Evolutionary conservation across 441 rosid species (phyloP).

Genomic region (Corymbia citriodora): DNA sequence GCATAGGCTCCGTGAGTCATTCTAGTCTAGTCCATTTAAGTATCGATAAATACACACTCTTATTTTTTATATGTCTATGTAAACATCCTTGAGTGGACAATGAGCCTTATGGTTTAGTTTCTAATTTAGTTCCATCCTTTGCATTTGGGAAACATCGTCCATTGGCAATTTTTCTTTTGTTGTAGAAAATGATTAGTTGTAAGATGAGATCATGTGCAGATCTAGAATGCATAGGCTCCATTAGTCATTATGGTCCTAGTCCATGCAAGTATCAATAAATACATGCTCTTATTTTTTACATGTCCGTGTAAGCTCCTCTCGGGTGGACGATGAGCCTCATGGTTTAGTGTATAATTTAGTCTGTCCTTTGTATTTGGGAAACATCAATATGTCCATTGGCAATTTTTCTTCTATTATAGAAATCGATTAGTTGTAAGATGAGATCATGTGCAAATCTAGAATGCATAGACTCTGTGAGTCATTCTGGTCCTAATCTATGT

Average conservation of each 20-base stretch:
- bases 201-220: not conserved
- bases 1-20: not conserved
- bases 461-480: too few relatives aligned
- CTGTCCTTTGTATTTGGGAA: too few relatives aligned
- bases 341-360: too few relatives aligned
- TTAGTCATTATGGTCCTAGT: not conserved
- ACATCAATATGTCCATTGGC: too few relatives aligned
- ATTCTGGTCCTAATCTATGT: too few relatives aligned
- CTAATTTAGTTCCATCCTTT: not conserved
- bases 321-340: slow-evolving; percentile 38
- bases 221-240: not conserved
- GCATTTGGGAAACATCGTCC: not conserved
- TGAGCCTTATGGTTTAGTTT: not conserved
- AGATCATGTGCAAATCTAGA: too few relatives aligned
- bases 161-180: not conserved
- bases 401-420: too few relatives aligned
- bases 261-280: not conserved
- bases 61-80: not conserved
- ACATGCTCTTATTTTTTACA: not conserved
- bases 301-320: slow-evolving; percentile 17
- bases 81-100: not conserved
- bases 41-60: not conserved
- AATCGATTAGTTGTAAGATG: too few relatives aligned
- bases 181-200: not conserved
- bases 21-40: not conserved